Evolutionary conservation across 352 stramenopile species (phyloP), one percentile per base, ranked within the genome.

Genomic region (Globisporangium rhizosaccharum): DNA sequence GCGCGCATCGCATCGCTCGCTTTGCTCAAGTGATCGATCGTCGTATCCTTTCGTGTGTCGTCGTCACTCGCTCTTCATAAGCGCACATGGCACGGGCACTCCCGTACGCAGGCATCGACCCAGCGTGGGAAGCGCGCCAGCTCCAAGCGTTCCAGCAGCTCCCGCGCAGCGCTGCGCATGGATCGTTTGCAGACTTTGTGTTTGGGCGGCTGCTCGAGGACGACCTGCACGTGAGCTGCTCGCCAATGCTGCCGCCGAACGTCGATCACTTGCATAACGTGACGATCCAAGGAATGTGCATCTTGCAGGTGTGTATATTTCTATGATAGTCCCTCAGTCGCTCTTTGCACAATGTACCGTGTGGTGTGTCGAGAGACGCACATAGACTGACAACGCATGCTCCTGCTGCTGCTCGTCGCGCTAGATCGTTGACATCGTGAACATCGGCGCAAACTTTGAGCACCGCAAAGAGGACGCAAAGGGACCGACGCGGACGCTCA

Each of bases 371-470:
- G 30, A 36, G 30, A 9, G 30, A 36, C 30, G 30, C 4, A 12
- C 33, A 39, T 39, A 1, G 33, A 39, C 33, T 39, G 33, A 39
- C 33, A 12, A 12, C 33, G 33, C 33, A 39, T 7, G 33, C 33
- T 39, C 33, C 33, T 39, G 33, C 33, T 39, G 33, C 33, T 39
- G 9, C 33, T 39, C 33, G 4, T 9, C 3, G 10, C 33, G 33
- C 33, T 52, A 92, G 83, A 71, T 93, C 37, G 80, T 94, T 33
- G 82, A 94, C 57, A 68, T 90, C 12, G 78, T 80, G 47, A 94
- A 94, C 49, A 83, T 94, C 56, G 80, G 76, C 42, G 81, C 82
- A n/a, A 90, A 73, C 59, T 79, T 77, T 37, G 79, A 92, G 61
- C 72, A 87, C 50, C 73, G 82, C 39, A 89, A 75, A 5, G 79